A percentile compares a stretch with the other conserved stretches of the same genome.
Conservation (phyloP, 2,329 filamentous ascomycete genomes). For the Fonsecaea pugnacius region DNA sequence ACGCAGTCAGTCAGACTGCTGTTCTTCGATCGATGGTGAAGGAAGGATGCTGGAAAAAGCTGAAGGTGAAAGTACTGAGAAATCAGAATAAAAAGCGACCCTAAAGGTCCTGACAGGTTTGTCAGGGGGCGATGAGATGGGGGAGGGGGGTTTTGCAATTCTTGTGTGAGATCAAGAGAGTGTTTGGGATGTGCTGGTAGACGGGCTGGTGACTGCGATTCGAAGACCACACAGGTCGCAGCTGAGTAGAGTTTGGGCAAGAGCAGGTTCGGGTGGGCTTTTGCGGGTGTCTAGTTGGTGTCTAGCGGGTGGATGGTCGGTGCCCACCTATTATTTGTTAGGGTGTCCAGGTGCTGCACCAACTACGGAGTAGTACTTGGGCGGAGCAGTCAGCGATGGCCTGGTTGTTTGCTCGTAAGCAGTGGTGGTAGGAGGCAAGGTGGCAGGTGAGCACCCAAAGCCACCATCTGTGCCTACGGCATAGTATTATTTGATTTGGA, state of each 20-base stretch:
- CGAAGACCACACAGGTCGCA: conserved; percentile 1
- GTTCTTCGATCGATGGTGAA: conserved; percentile 7
- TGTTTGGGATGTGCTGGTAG: conserved; percentile 4
- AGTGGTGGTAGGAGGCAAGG: background rate
- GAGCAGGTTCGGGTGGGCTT: background rate
- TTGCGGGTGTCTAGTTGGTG: background rate
- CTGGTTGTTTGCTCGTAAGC: background rate
- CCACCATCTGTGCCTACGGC: too few relatives aligned
- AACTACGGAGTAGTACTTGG: background rate
- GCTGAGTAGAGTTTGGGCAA: conserved; percentile 3
- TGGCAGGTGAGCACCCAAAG: background rate
- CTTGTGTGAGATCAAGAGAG: background rate
- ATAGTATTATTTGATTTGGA: background rate
- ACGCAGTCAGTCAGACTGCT: conserved; percentile 10
- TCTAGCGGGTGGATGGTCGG: background rate
- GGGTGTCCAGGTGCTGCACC: background rate
- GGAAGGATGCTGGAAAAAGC: conserved; percentile 11
- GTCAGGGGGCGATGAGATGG: conserved; percentile 5
- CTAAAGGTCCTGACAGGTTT: background rate
- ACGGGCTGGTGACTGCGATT: background rate
- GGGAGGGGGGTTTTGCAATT: background rate
- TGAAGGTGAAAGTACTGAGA: conserved; percentile 10
- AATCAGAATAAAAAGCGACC: conserved; percentile 12
- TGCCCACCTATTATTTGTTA: background rate
- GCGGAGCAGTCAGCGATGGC: background rate